phyloP scores from a whole-genome alignment of 2,329 filamentous ascomycete genomes.

The Neonectria magnoliae region DNA sequence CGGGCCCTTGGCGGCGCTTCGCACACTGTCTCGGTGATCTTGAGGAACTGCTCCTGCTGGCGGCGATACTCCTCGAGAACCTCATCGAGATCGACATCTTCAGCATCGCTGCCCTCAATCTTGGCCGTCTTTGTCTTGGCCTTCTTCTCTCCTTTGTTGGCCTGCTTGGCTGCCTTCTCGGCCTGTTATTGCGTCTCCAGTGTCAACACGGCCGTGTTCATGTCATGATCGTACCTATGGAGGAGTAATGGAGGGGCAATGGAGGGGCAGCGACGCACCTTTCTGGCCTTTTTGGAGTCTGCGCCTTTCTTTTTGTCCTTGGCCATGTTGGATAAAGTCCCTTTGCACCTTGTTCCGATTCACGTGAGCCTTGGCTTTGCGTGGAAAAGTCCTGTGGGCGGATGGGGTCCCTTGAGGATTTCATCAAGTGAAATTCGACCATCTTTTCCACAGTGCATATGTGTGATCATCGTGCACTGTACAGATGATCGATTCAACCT shows the following conservation, averaged over 20 bases:
- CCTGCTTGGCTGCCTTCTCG: conserved; percentile 80
- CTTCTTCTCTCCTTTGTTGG: conserved; percentile 91
- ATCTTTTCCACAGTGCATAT: conserved; percentile 33
- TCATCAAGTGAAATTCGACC: conserved; percentile 42
- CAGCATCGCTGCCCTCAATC: conserved; percentile 83
- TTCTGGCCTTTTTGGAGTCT: conserved; percentile 62
- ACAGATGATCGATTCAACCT: neutral
- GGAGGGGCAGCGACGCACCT: conserved; percentile 47
- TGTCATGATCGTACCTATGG: conserved; percentile 16
- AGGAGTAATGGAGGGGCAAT: conserved; percentile 37
- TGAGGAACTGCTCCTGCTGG: conserved; percentile 92
- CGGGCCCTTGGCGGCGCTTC: conserved; percentile 80
- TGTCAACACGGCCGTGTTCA: conserved; percentile 29
- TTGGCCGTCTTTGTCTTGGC: conserved; percentile 76
- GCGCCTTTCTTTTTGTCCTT: conserved; percentile 63
- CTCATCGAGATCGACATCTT: conserved; percentile 92
- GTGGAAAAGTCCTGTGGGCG: conserved; percentile 37
- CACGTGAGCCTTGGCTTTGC: conserved; percentile 21
- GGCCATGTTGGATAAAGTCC: conserved; percentile 50
- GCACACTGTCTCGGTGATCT: conserved; percentile 83
- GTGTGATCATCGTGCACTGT: conserved; percentile 19
- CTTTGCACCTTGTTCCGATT: conserved; percentile 14
- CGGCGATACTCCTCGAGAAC: conserved; percentile 93
- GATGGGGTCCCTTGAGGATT: conserved; percentile 40
- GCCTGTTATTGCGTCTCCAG: conserved; percentile 48